These are phyloP conservation scores for Citrus glauca DNA, from an alignment of 345 rosid species.

Conservation along the genomic window DNA sequence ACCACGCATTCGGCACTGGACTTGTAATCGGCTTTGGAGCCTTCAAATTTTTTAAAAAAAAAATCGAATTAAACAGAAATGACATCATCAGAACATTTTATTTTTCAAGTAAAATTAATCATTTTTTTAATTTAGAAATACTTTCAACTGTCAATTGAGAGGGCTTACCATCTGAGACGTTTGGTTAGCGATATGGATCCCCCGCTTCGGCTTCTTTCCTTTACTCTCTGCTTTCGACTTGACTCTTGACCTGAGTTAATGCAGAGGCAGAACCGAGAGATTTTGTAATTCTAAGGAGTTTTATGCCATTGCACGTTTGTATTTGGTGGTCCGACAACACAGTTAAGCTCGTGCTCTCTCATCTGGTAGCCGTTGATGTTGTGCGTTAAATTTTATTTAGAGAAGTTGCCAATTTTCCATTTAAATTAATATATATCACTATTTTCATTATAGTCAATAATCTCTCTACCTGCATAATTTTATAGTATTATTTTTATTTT, in stretches of 20 bases:
- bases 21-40: slow-evolving; percentile 67
- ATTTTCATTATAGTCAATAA: no score
- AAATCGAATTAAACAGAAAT: neutral
- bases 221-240: no score
- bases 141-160: neutral
- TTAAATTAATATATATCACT: neutral
- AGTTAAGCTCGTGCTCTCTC: slow-evolving; percentile 7
- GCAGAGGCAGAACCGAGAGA: no score
- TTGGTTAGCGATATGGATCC: neutral
- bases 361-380: neutral
- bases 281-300: no score
- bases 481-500: no score
- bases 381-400: no score
- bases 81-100: no score
- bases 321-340: neutral
- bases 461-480: no score
- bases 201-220: neutral
- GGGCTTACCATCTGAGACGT: neutral
- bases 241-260: no score
- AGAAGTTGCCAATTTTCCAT: neutral
- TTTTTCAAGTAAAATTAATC: no score
- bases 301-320: neutral
- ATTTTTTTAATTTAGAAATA: no score
- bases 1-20: slow-evolving; percentile 70
- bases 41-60: slow-evolving; percentile 20